phyloP scores from a whole-genome alignment of 75 land plant genomes.

The Larix kaempferi region DNA sequence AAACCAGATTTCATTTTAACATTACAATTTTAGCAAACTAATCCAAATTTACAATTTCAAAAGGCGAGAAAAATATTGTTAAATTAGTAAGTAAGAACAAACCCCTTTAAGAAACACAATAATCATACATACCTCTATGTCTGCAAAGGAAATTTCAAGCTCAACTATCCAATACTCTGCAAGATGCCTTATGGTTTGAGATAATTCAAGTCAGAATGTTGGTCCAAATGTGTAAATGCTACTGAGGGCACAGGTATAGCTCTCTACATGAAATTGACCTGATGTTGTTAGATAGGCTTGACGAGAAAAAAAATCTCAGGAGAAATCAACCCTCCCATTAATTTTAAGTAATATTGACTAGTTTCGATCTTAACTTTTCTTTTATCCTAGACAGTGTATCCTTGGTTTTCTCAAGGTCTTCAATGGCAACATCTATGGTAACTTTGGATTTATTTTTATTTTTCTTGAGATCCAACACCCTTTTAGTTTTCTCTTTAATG shows the following conservation, averaged over 20 bases:
- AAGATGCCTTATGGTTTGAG: constrained; percentile 43
- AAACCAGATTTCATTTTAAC: too few relatives aligned
- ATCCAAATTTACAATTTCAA: too few relatives aligned
- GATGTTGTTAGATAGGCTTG: constrained; percentile 57
- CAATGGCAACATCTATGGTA: constrained; percentile 33
- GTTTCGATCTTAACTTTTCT: constrained; percentile 26
- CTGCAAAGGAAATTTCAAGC: constrained; percentile 83
- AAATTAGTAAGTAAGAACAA: neutral
- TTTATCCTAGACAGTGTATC: constrained; percentile 37
- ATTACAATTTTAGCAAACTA: too few relatives aligned
- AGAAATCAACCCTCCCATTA: constrained; percentile 30
- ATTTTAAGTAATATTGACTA: constrained; percentile 14
- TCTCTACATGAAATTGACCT: constrained; percentile 81
- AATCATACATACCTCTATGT: constrained; percentile 60
- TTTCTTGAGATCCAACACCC: constrained; percentile 58
- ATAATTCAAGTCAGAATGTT: constrained; percentile 55
- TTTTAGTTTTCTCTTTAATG: constrained; percentile 41
- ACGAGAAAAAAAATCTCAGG: constrained; percentile 60
- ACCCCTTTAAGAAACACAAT: neutral
- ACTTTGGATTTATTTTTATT: constrained; percentile 48
- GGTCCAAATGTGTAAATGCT: constrained; percentile 89
- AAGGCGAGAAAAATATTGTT: neutral
- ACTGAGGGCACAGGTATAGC: constrained; percentile 80
- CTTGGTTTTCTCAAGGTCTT: constrained; percentile 45
- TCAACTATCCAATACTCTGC: constrained; percentile 87